These are phyloP conservation scores for Podospora pseudopauciseta DNA, from an alignment of 495 filamentous ascomycete species.

Conservation along the genomic window DNA sequence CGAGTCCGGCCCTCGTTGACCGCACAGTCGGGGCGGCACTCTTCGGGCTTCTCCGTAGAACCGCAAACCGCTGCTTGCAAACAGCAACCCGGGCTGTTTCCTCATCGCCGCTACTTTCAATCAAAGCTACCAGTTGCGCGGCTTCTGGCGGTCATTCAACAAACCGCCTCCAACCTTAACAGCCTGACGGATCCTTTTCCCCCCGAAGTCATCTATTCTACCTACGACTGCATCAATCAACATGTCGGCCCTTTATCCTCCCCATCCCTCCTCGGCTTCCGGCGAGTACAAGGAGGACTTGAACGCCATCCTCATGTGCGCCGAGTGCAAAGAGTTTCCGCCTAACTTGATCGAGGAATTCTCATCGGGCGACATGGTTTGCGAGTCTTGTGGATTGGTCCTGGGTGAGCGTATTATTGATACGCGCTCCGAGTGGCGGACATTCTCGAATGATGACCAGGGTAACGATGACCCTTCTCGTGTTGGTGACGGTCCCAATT, in stretches of 20 bases:
- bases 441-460: slow-evolving; percentile 96
- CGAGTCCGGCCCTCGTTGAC: neutral
- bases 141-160: neutral
- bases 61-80: neutral
- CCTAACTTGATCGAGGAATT: slow-evolving; percentile 92
- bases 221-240: neutral
- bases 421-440: slow-evolving; percentile 95
- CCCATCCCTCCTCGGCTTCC: slow-evolving; percentile 17
- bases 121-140: neutral
- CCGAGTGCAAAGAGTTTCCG: slow-evolving; percentile 84
- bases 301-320: slow-evolving; percentile 76
- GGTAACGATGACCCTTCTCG: slow-evolving; percentile 90
- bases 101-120: neutral
- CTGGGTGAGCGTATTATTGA: slow-evolving; percentile 88
- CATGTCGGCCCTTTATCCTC: slow-evolving; percentile 14
- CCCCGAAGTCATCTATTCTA: neutral
- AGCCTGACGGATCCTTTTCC: no score
- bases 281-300: slow-evolving; percentile 57
- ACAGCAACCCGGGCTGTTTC: neutral
- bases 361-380: slow-evolving; percentile 87
- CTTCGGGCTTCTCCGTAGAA: neutral
- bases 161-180: neutral
- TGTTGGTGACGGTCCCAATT: slow-evolving; percentile 89
- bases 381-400: slow-evolving; percentile 87
- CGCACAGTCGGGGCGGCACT: neutral